Evolutionary conservation across 768 basidiomycete species (phyloP), one percentile per base, ranked within the genome.

Genomic region (Pulveroboletus sp.): DNA sequence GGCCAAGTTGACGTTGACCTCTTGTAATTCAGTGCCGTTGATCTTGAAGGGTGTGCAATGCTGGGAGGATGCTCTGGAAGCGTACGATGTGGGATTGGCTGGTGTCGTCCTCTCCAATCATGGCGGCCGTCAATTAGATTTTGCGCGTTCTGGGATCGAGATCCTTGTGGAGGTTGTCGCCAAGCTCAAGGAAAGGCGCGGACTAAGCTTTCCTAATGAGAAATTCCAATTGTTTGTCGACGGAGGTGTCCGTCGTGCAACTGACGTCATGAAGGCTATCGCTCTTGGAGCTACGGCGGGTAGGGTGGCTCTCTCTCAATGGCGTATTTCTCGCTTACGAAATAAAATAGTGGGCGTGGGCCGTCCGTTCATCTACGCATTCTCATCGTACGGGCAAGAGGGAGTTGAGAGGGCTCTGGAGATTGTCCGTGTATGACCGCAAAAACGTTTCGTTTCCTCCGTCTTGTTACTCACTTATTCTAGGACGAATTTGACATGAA

Each of bases 401-500:
- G 95, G 95, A 9, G 87, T 95, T 21, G 85, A 90, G 45, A 82
- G 79, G 54, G 90, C 90, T 1, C 61, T 97, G 45, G 79, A 89
- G 58, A 90, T 95, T 43, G 66, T 94, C 39, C 76, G 78, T 55
- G 90, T 87, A 58, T 48, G 79, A 62, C 6, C 23, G 13, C 7
- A 6, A 13, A 9, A 3, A 14, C 2, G 6, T 31, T 23, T 34
- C 31, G 10, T 11, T 40, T 11, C n/a, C n/a, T n/a, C n/a, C n/a
- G 12, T 14, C 38, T 43, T 19, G 13, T 21, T 34, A 17, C 37
- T 53, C 12, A 57, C 20, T 36, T 13, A 6, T 27, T 21, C 9
- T 62, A 97, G 92, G 91, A 94, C 57, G 95, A 99, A 67, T 92
- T 99, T 59, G 91, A 94, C 74, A 97, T 98, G 95, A 94, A 95